Base-by-base conservation (phyloP, 2,329 filamentous ascomycete species). In the Aureobasidium zeae region DNA sequence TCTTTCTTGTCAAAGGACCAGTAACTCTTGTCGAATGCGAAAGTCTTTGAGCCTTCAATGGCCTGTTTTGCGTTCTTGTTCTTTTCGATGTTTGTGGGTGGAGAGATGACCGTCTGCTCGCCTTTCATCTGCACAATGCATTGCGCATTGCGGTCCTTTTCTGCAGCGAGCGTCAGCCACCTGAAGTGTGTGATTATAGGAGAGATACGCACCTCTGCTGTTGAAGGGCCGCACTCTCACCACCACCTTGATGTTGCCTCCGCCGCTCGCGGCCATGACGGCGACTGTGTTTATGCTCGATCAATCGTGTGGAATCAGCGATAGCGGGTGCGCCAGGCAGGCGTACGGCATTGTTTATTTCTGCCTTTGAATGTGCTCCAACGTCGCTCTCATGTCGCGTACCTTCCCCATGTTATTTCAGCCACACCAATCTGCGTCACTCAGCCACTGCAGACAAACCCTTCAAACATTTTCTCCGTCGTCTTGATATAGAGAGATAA, bases 191-290 rank as follows among this genome's bases (percentile, higher is more conserved):
- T 7, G 3, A 7, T 15, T 13, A 16, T 44, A 19, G 13, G 16
- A 17, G 28, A 17, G 15, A 48, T 72, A 89, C n/a, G n/a, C n/a
- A n/a, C 87, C 86, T 89, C 88, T 80, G 59, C 79, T 80, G 66
- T 98, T 98, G 70, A 98, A 98, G 38, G 91, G 91, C 62, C 91
- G 79, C 57, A 84, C 81, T 70, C 91, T 80, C 72, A 98, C 91
- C 73, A 98, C 91, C 70, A 98, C 91, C 81, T 98, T 98, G 66
- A 98, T 98, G 63, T 98, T 98, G 62, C 91, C 88, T 68, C 84
- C 87, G 59, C 85, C 85, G 55, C 76, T 73, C 55, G 76, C 71
- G 58, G 77, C 74, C 81, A 85, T 85, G 50, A 21, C 49, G 52
- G 32, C 38, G 33, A 20, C 35, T n/a, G 19, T 37, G 11, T 22